Evolutionary conservation across 148 eudicot species (phyloP), one percentile per base, ranked within the genome.

Genomic region (Camellia lanceoleosa): DNA sequence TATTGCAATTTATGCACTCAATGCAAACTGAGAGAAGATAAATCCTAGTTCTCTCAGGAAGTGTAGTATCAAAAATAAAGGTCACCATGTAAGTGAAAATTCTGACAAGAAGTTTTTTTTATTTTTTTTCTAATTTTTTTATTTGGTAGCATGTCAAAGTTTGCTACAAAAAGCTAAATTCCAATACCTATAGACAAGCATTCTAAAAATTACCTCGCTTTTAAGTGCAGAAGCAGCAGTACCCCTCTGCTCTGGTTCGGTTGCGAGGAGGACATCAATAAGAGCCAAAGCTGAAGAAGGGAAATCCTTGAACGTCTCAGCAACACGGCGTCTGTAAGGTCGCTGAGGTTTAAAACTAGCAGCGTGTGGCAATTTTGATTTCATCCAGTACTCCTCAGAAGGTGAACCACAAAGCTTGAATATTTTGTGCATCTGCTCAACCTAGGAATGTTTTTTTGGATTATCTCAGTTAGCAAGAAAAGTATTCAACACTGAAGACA

Each of bases 381-480:
- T 90, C 74, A 67, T 91, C 98, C 98, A 95, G 73, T 91, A 95
- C 61, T 91, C 89, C 79, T 93, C 97, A 74, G 98, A 84, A 0
- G 98, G 98, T 80, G 98, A 95, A 82, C 98, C 98, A 86, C 98
- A 95, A 54, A 95, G 93, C 90, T 95, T 95, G 84, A 93, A 95
- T 65, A 95, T 95, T 76, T 95, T 93, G 86, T 95, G 98, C 93
- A 95, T 90, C 86, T 95, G 98, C 88, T 95, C 98, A 73, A 95
- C 97, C 98, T 95, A 78, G 9, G 60, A 47, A 81, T 54, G 15
- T 68, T 56, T n/a, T n/a, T 46, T 30, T 51, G 72, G 18, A 9
- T 38, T 14, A 30, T 71, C 6, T 7, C 43, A 55, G 20, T 73
- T 56, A 49, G 74, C 43, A 51, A 51, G 20, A 59, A 43, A 46